phyloP scores from a whole-genome alignment of 1,284 basidiomycete species.

The Fistulina hepatica region DNA sequence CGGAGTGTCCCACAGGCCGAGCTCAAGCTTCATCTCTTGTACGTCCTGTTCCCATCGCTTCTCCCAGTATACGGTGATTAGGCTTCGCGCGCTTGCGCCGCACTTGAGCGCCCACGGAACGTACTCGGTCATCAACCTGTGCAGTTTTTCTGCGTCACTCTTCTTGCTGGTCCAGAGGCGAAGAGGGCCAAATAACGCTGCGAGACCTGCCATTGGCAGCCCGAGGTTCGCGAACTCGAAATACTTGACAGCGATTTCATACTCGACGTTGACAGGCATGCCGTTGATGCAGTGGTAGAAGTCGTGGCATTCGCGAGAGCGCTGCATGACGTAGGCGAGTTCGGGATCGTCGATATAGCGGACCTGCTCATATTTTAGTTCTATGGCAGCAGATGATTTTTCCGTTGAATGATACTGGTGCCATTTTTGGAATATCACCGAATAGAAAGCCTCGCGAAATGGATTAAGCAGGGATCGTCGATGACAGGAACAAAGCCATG shows the following conservation, averaged over 20 bases:
- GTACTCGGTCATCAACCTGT: constrained; percentile 64
- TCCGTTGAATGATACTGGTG: background rate
- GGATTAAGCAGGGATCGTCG: background rate
- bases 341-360: constrained; percentile 91
- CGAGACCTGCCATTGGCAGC: constrained; percentile 80
- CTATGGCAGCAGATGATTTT: too few relatives aligned
- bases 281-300: constrained; percentile 87
- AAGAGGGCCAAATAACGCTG: constrained; percentile 66
- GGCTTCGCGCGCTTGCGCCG: constrained; percentile 59
- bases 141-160: constrained; percentile 4
- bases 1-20: constrained; percentile 78
- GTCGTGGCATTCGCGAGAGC: constrained; percentile 97
- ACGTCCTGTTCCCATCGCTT: constrained; percentile 83
- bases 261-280: constrained; percentile 83
- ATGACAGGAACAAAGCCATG: background rate
- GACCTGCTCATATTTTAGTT: constrained; percentile 36
- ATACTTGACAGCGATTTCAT: constrained; percentile 92
- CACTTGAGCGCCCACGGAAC: constrained; percentile 85
- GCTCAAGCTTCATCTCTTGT: constrained; percentile 67
- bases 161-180: constrained; percentile 49
- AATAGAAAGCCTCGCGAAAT: constrained; percentile 6
- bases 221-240: constrained; percentile 93
- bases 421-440: constrained; percentile 6
- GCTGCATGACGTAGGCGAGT: constrained; percentile 93
- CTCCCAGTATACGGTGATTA: constrained; percentile 96